Conservation (phyloP, 176 grass and related monocot species). For the Oryza punctata region DNA sequence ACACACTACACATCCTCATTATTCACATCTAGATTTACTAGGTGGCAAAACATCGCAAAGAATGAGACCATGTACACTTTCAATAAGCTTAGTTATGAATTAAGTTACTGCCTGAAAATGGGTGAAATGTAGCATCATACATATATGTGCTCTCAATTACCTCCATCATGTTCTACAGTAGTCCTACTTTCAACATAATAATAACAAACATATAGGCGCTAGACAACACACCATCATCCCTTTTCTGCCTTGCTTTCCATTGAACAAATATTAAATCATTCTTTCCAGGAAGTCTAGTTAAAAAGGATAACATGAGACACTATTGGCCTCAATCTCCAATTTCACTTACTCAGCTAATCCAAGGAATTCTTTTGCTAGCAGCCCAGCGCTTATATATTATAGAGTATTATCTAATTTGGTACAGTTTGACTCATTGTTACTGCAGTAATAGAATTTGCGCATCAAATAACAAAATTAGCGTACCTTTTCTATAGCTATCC, state of each 20-base stretch:
- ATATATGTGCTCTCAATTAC: not conserved
- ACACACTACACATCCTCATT: not conserved
- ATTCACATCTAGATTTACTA: not conserved
- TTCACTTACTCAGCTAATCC: not conserved
- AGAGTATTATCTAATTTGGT: not conserved
- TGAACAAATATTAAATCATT: not conserved
- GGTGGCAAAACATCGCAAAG: not conserved
- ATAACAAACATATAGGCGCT: not conserved
- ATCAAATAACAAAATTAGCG: not conserved
- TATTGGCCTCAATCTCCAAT: not conserved
- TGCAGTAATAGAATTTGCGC: conserved; percentile 13
- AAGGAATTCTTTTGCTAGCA: not conserved
- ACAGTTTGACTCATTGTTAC: not conserved
- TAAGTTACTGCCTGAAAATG: not conserved
- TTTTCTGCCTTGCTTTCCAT: not conserved
- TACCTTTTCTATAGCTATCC: conserved; percentile 92
- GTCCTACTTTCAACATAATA: not conserved
- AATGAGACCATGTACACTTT: not conserved
- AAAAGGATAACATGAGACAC: not conserved
- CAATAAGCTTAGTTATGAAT: not conserved
- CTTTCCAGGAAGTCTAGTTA: conserved; percentile 1
- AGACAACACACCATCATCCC: not conserved
- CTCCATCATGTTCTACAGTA: not conserved
- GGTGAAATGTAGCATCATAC: not conserved
- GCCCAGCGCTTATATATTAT: not conserved